Percentiles rank a stretch among this genome's conserved stretches.
These are phyloP conservation scores for Pythium scleroteichum DNA, from an alignment of 352 stramenopile genomes.

Conservation along the genomic window DNA sequence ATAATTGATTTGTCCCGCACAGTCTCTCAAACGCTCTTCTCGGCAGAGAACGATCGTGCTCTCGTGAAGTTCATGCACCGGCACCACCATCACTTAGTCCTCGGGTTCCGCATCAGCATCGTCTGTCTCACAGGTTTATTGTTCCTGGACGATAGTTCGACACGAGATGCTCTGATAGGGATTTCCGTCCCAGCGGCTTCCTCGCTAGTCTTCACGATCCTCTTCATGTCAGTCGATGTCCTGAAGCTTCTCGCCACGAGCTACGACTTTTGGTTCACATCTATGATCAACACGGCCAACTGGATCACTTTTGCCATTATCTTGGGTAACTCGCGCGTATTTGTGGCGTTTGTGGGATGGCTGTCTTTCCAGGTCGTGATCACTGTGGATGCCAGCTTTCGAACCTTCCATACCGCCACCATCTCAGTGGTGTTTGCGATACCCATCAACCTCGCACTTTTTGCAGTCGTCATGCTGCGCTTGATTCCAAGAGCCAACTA, in stretches of 20 bases:
- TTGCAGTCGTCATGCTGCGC: constrained; percentile 3
- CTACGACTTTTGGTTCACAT: constrained; percentile 14
- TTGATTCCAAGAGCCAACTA: constrained; percentile 1
- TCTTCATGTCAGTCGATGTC: constrained; percentile 5
- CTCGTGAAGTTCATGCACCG: too few species aligned
- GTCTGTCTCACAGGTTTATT: background rate
- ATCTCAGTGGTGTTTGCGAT: constrained; percentile 6
- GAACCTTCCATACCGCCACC: constrained; percentile 12
- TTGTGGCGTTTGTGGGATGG: constrained; percentile 13
- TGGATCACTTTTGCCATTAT: constrained; percentile 32
- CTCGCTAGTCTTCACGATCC: background rate
- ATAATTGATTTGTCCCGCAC: too few species aligned
- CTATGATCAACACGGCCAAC: constrained; percentile 31
- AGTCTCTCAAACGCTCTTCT: too few species aligned
- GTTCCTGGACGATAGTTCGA: background rate
- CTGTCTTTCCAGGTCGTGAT: constrained; percentile 9
- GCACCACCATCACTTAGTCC: too few species aligned
- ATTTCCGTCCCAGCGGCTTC: background rate
- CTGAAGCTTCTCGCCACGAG: background rate
- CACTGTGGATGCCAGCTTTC: constrained; percentile 24
- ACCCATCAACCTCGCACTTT: constrained; percentile 6
- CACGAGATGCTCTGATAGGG: background rate
- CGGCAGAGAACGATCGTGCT: too few species aligned
- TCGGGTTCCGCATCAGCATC: too few species aligned
- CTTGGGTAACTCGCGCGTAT: constrained; percentile 28